Evolutionary conservation across 345 rosid genomes (phyloP).

Genomic region (Salix koriyanagi): DNA sequence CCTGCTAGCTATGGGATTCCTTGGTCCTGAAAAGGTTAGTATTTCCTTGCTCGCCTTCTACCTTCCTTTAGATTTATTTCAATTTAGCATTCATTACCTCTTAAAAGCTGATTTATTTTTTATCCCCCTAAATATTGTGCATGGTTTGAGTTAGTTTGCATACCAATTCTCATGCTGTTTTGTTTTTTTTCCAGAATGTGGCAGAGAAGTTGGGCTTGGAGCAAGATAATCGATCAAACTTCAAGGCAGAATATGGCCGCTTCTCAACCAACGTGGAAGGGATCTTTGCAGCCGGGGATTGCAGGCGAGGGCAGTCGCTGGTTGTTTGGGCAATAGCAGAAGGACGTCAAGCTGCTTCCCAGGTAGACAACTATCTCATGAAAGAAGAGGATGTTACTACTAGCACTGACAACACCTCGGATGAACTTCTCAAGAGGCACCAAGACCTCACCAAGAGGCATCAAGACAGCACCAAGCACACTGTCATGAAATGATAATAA

Average conservation of each 20-base stretch:
- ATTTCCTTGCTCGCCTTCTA: background rate
- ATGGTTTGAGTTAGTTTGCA: background rate
- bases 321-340: conserved; percentile 99
- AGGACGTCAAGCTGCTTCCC: conserved; percentile 92
- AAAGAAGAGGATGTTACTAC: conserved; percentile 21
- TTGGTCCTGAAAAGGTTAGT: conserved; percentile 91
- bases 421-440: conserved; percentile 28
- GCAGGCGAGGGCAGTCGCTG: conserved; percentile 91
- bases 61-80: background rate
- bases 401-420: conserved; percentile 13
- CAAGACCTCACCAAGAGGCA: conserved; percentile 29
- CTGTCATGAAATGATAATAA: conserved; percentile 34
- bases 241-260: conserved; percentile 91
- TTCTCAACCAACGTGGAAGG: conserved; percentile 79
- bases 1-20: conserved; percentile 95
- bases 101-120: too few species aligned
- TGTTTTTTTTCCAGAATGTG: conserved; percentile 37
- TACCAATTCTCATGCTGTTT: background rate
- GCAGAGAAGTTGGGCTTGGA: conserved; percentile 91
- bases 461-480: conserved; percentile 34
- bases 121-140: too few species aligned
- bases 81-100: too few species aligned
- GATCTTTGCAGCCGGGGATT: conserved; percentile 95
- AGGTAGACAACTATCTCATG: conserved; percentile 66
- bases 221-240: conserved; percentile 75